Evolutionary conservation across 2,329 filamentous ascomycete species (phyloP).

Genomic region (Cordyceps pruinosa): DNA sequence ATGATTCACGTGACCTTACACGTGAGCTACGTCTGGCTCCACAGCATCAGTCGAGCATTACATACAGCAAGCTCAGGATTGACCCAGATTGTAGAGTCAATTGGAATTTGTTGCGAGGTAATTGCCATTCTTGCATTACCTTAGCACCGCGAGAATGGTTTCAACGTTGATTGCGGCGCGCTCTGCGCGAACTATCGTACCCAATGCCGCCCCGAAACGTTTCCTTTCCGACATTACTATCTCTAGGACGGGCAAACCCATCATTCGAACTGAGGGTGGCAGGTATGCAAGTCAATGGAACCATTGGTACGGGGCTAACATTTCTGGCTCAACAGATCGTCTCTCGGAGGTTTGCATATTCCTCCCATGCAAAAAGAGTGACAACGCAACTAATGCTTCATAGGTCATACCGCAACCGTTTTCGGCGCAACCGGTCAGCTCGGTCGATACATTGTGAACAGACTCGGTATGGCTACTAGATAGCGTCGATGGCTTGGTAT

Average conservation of each 20-base stretch:
- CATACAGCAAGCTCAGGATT: slow-evolving; percentile 4
- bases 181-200: slow-evolving; percentile 41
- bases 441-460: slow-evolving; percentile 95
- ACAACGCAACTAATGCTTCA: slow-evolving; percentile 21
- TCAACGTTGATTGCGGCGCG: slow-evolving; percentile 51
- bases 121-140: slow-evolving; percentile 23
- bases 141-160: slow-evolving; percentile 41
- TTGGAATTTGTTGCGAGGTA: slow-evolving; percentile 10
- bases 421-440: slow-evolving; percentile 96
- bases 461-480: slow-evolving; percentile 54
- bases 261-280: slow-evolving; percentile 82
- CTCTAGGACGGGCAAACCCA: slow-evolving; percentile 92
- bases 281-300: slow-evolving; percentile 50
- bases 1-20: slow-evolving; percentile 7
- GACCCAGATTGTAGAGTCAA: background rate
- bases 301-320: slow-evolving; percentile 17
- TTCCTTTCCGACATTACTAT: slow-evolving; percentile 78
- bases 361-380: slow-evolving; percentile 12
- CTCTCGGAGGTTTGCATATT: slow-evolving; percentile 65
- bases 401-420: slow-evolving; percentile 92
- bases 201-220: slow-evolving; percentile 44
- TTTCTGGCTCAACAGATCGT: slow-evolving; percentile 53
- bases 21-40: background rate
- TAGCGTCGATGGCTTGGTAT: background rate
- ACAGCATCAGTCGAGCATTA: background rate